Base-by-base conservation (phyloP, 2,329 filamentous ascomycete genomes). In the Rhynchosporium secalis region DNA sequence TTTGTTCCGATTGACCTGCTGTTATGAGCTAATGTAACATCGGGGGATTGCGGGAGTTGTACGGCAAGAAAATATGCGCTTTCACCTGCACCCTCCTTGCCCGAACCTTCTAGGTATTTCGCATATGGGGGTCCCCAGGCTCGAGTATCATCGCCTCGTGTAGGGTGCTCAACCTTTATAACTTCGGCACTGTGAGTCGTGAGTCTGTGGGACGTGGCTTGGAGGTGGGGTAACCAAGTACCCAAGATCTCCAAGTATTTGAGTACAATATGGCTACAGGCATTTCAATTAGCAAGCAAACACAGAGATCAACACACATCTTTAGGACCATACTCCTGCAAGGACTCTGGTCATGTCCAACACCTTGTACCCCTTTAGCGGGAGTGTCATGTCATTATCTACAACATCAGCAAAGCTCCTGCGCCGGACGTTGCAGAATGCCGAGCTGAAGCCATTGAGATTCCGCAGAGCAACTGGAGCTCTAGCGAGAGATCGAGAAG, bases 71-170 rank as follows among this genome's bases (percentile, higher is more conserved):
- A 99, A 75, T 99, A 99, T 9, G 95, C 95, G 65, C 92, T 95
- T 76, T 99, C 95, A 29, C 95, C 95, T 0, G 91, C 88, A 0
- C 91, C 90, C 76, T 86, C 69, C 70, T 80, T 75, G 69, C 79
- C 73, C 15, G 85, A 83, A 3, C 80, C 84, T 38, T 85, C 75
- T 65, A 82, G 84, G 74, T 96, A 96, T 57, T 85, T 80, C 7
- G 95, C 95, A 75, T 95, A 99, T 1, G 95, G 95, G 29, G 95
- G 95, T 0, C 95, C 95, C 95, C 95, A 99, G 56, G 93, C 93
- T 71, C 95, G 82, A 9, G 95, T 99, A 74, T 99, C 95, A 74
- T 99, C 95, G 43, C 91, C 95, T 62, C 91, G 84, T 4, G 86
- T 86, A 3, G 95, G 95, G 76, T 99, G 95, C 77, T 99, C 95